Percentiles rank a stretch among this genome's conserved stretches.
Conservation (phyloP, 208 protist genomes). For the Herpetomonas muscarum region DNA sequence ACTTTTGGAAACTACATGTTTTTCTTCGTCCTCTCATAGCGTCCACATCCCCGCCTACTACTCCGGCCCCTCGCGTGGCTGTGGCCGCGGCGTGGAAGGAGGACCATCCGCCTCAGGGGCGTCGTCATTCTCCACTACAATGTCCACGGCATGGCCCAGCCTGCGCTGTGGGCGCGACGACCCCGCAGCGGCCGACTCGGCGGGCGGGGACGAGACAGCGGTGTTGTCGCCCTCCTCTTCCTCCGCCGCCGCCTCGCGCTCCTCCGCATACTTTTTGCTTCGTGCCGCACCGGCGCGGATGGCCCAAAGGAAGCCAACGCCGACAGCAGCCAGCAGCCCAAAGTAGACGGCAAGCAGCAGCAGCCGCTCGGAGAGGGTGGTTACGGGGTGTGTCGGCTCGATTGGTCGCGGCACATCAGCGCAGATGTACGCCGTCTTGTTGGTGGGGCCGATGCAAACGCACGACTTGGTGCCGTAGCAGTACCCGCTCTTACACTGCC, state of each 20-base stretch:
- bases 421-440: slow-evolving; percentile 29
- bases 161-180: too few species aligned
- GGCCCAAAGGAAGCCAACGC: slow-evolving; percentile 20
- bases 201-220: not conserved
- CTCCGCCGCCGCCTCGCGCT: not conserved
- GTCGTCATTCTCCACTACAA: not conserved
- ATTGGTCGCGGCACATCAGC: not conserved
- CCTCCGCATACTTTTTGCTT: not conserved
- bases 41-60: not conserved
- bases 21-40: not conserved
- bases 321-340: slow-evolving; percentile 27
- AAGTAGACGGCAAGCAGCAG: slow-evolving; percentile 32
- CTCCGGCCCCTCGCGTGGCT: too few species aligned
- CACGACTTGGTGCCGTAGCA: slow-evolving; percentile 22
- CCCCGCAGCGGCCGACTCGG: not conserved
- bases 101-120: slow-evolving; percentile 11
- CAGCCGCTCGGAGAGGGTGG: slow-evolving; percentile 18
- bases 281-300: slow-evolving; percentile 11
- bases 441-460: slow-evolving; percentile 28
- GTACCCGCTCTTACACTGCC: slow-evolving; percentile 36
- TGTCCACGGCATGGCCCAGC: slow-evolving; percentile 3
- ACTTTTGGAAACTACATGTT: not conserved
- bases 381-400: slow-evolving; percentile 1
- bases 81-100: too few species aligned
- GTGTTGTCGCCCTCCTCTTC: not conserved